phyloP scores from a whole-genome alignment of 2,329 filamentous ascomycete species.

The Lasiodiplodia sp. region DNA sequence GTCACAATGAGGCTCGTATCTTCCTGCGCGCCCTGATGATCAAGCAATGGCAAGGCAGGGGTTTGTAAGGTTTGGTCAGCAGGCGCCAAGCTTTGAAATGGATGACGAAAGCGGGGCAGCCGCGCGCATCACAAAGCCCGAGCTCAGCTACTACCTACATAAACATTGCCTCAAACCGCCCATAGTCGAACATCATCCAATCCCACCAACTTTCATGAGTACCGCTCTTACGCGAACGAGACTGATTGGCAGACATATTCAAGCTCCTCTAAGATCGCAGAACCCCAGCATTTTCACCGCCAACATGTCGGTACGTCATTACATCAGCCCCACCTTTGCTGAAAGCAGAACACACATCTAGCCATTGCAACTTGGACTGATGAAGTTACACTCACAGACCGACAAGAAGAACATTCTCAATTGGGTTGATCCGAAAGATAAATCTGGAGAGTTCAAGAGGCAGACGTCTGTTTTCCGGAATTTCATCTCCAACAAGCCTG shows the following conservation, averaged over 20 bases:
- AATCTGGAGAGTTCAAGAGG: slow-evolving; percentile 90
- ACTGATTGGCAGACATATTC: slow-evolving; percentile 33
- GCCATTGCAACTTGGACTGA: neutral
- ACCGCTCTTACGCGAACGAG: slow-evolving; percentile 33
- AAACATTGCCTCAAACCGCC: slow-evolving; percentile 1
- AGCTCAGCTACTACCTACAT: slow-evolving; percentile 2
- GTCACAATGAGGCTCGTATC: neutral
- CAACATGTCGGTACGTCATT: slow-evolving; percentile 31
- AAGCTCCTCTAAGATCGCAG: slow-evolving; percentile 26
- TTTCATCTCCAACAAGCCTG: slow-evolving; percentile 75
- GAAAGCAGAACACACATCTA: slow-evolving; percentile 19
- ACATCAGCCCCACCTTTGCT: slow-evolving; percentile 6
- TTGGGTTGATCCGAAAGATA: slow-evolving; percentile 81
- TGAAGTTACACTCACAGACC: neutral
- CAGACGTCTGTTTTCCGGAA: slow-evolving; percentile 83
- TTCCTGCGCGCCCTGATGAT: neutral
- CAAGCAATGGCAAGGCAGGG: slow-evolving; percentile 25
- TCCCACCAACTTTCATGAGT: slow-evolving; percentile 35
- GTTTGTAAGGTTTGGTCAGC: slow-evolving; percentile 31
- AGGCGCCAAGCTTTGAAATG: slow-evolving; percentile 14
- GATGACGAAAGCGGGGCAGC: slow-evolving; percentile 29
- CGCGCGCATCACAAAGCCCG: neutral
- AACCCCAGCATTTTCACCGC: slow-evolving; percentile 33
- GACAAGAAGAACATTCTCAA: slow-evolving; percentile 67
- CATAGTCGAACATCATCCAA: neutral